A percentile compares a stretch with the other conserved stretches of the same genome.
phyloP scores from a whole-genome alignment of 345 rosid species.

The Clarkia xantiana region DNA sequence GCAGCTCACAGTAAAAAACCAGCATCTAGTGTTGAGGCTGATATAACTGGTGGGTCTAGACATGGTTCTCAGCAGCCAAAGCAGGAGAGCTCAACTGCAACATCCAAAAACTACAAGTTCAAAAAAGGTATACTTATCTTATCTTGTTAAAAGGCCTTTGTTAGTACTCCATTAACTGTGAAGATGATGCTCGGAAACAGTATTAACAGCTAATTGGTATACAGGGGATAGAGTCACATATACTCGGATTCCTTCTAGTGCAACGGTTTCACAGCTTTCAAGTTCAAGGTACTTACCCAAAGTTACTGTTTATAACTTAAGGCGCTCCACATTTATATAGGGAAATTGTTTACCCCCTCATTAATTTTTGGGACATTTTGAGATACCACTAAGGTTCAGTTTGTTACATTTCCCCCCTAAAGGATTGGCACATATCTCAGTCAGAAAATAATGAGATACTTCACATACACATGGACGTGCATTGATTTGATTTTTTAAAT shows the following conservation, averaged over 20 bases:
- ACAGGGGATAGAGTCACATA: constrained; percentile 88
- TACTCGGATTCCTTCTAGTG: constrained; percentile 30
- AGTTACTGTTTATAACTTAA: background rate
- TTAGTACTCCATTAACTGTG: no score
- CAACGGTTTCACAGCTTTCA: constrained; percentile 22
- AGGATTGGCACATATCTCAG: no score
- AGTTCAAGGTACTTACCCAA: constrained; percentile 8
- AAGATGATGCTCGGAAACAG: no score
- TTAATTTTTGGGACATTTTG: no score
- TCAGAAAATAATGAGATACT: no score
- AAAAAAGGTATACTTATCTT: constrained; percentile 44
- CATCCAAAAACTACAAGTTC: constrained; percentile 70
- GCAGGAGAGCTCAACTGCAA: constrained; percentile 88
- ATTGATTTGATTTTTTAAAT: no score
- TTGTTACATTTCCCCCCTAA: no score
- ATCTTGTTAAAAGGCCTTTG: no score
- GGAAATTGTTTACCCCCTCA: no score
- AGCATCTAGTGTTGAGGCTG: constrained; percentile 90
- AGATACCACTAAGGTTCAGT: no score
- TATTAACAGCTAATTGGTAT: background rate
- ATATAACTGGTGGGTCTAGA: constrained; percentile 76
- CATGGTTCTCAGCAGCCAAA: constrained; percentile 56
- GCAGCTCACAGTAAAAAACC: constrained; percentile 60
- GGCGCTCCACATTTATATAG: no score
- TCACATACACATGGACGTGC: no score